Evolutionary conservation across 257 asterid genomes (phyloP), one percentile per base, ranked within the genome.

Genomic region (Craterostigma plantagineum): DNA sequence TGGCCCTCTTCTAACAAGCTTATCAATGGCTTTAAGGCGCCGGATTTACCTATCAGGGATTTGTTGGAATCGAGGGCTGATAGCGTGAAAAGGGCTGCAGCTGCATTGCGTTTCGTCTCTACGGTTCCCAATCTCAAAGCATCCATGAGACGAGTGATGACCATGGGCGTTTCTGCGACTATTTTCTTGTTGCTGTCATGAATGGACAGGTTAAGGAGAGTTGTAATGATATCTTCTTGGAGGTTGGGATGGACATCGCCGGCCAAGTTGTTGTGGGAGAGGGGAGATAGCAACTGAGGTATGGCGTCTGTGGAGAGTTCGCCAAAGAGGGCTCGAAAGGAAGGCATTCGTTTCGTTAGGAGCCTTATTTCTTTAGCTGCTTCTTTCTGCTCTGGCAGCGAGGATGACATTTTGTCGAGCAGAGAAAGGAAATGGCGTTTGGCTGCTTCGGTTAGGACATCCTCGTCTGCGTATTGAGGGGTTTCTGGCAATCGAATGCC

Each of bases 51-150:
- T 0, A 86, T 81, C 3, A 86, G 71, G 1, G 54, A 65, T 48
- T 86, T 81, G 45, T 86, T 86, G 1, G 97, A 65, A 57, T 81
- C 90, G 10, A 78, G 77, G 15, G 97, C 92, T 1, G 97, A 76
- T 17, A 86, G 45, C 0, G 97, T 81, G 73, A 81, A 81, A 47
- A 86, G 78, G 41, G 95, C 65, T 10, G 97, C 97, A 5, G 97
- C 91, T 9, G 97, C 81, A 63, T 90, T 90, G 63, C 80, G 75
- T 64, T 80, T 71, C 0, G 84, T 84, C 27, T 71, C 76, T 3
- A 75, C 57, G 1, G 92, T 79, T 43, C 94, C 99, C 0, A 63
- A 54, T 39, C 43, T 55, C 30, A 90, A 42, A 1, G 99, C 92
- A 16, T 60, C 73, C 34, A 73, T 46, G 9, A 90, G 90, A 45